Conservation (phyloP, 2,329 filamentous ascomycete species). For the Huntiella omanensis region DNA sequence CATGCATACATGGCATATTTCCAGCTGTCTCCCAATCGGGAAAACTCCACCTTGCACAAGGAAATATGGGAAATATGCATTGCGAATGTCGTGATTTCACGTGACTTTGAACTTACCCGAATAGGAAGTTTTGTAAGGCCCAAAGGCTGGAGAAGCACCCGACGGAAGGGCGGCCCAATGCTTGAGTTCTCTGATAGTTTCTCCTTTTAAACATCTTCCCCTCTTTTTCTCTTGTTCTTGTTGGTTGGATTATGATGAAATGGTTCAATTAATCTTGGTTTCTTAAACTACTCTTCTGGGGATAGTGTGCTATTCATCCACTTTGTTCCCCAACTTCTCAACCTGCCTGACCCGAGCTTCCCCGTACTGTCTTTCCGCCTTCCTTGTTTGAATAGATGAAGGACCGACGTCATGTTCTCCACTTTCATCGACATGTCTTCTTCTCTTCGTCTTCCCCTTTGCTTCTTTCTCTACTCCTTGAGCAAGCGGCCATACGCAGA, state of each 20-base stretch:
- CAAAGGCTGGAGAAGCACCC: not conserved
- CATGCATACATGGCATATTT: too few species aligned
- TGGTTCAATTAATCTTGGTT: not conserved
- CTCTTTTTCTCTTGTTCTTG: too few species aligned
- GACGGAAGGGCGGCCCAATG: too few species aligned
- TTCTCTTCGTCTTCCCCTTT: not conserved
- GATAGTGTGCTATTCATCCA: conserved; percentile 11
- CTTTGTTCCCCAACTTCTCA: conserved; percentile 4
- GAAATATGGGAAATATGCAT: conserved; percentile 6
- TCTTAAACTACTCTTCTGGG: not conserved
- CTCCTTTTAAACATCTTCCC: too few species aligned
- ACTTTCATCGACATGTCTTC: too few species aligned
- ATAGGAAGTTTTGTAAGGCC: not conserved
- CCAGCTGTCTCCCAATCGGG: too few species aligned
- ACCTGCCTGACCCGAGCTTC: not conserved
- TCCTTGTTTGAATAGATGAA: not conserved
- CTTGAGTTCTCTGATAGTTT: too few species aligned
- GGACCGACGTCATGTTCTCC: not conserved
- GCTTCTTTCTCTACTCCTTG: conserved; percentile 17
- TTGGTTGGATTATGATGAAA: too few species aligned
- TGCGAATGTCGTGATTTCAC: conserved; percentile 11
- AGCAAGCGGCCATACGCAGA: conserved; percentile 39
- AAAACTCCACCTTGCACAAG: conserved; percentile 9
- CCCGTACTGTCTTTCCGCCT: conserved; percentile 3
- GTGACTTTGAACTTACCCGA: conserved; percentile 8